phyloP scores from a whole-genome alignment of 2,329 filamentous ascomycete species.

The Phialocephala sp. region DNA sequence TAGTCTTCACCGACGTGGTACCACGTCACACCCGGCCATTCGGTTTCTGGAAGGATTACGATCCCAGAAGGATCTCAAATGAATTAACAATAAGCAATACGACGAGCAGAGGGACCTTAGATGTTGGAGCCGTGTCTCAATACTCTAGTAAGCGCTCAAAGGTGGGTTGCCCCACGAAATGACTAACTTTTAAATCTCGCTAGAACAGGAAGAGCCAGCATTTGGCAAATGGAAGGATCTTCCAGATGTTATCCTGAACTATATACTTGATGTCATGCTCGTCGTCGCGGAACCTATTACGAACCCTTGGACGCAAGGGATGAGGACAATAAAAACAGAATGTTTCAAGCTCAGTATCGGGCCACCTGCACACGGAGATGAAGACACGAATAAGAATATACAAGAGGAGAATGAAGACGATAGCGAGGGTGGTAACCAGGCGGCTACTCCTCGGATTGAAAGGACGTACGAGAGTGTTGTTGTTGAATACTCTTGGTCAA shows the following conservation, averaged over 20 bases:
- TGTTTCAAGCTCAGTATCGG: too few relatives aligned
- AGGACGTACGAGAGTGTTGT: background rate
- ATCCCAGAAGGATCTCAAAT: background rate
- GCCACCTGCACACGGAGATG: too few relatives aligned
- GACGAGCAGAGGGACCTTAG: background rate
- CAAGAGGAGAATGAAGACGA: too few relatives aligned
- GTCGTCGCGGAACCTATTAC: slow-evolving; percentile 12
- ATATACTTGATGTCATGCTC: slow-evolving; percentile 4
- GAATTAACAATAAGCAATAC: background rate
- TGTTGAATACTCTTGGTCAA: slow-evolving; percentile 8
- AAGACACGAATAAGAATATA: too few relatives aligned
- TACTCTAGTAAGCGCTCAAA: background rate
- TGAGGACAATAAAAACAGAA: background rate
- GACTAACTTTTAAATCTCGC: background rate
- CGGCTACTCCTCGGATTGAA: too few relatives aligned
- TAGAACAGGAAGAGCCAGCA: background rate
- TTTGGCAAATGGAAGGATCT: background rate
- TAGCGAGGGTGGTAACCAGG: background rate
- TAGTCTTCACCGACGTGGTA: background rate
- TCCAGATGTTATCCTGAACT: background rate
- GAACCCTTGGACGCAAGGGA: slow-evolving; percentile 6
- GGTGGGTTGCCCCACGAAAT: background rate
- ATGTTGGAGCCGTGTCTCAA: background rate
- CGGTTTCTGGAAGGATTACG: background rate
- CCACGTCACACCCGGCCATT: background rate